Evolutionary conservation across 176 grass and related monocot genomes (phyloP).

Genomic region (Avena insularis): DNA sequence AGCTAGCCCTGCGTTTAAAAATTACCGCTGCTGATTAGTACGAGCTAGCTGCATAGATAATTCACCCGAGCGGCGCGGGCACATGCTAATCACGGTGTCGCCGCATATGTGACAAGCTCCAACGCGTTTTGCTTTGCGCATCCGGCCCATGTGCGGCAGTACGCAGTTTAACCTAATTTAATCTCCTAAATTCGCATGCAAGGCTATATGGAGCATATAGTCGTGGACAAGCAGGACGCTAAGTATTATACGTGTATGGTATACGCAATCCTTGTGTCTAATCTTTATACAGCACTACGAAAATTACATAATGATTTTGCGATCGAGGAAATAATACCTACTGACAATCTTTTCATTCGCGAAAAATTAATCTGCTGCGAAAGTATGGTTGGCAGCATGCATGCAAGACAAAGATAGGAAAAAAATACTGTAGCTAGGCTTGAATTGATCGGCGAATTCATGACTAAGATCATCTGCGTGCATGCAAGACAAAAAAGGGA

Average conservation of each 20-base stretch:
- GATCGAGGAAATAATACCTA: no score
- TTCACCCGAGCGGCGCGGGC: constrained; percentile 48
- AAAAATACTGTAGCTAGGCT: no score
- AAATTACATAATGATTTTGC: no score
- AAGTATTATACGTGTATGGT: no score
- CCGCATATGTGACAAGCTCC: constrained; percentile 13
- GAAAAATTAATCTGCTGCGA: no score
- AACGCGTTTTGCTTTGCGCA: constrained; percentile 18
- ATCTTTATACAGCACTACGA: no score
- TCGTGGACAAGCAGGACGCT: not conserved
- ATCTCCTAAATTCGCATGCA: not conserved
- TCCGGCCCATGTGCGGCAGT: constrained; percentile 22
- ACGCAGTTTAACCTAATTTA: not conserved
- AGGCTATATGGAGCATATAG: not conserved
- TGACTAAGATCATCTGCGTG: not conserved
- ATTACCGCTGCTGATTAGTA: not conserved
- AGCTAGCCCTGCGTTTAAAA: not conserved
- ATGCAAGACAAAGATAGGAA: no score
- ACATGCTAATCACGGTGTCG: constrained; percentile 48
- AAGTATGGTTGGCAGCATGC: no score
- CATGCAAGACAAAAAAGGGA: not conserved
- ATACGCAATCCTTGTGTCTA: no score
- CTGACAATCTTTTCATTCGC: no score
- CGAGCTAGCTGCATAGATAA: constrained; percentile 2
- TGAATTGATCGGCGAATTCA: not conserved